Evolutionary conservation across 805 yeast species (phyloP).

Genomic region (Candida germanica): DNA sequence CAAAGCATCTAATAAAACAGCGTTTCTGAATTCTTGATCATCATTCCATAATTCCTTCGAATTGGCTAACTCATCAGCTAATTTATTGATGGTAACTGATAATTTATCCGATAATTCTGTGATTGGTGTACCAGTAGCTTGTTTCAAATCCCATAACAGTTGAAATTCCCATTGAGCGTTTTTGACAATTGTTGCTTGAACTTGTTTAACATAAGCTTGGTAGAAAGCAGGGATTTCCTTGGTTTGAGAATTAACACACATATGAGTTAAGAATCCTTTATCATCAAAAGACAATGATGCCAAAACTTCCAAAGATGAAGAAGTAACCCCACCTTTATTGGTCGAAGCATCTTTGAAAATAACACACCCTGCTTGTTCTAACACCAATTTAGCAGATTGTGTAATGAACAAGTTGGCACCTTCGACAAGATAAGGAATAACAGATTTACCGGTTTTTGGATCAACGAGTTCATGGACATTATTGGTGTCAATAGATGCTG

Average conservation of each 20-base stretch:
- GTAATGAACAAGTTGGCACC: conserved; percentile 97
- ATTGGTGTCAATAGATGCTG: conserved; percentile 87
- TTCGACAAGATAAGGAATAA: conserved; percentile 87
- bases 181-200: conserved; percentile 66
- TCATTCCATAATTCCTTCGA: conserved; percentile 82
- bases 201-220: conserved; percentile 77
- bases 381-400: conserved; percentile 83
- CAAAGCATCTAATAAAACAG: conserved; percentile 70
- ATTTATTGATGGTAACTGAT: conserved; percentile 77
- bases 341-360: conserved; percentile 95
- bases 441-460: conserved; percentile 68
- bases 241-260: conserved; percentile 65
- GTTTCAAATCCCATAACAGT: conserved; percentile 76
- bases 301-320: conserved; percentile 90
- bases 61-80: conserved; percentile 80
- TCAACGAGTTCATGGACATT: conserved; percentile 74
- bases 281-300: conserved; percentile 93
- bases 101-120: conserved; percentile 77
- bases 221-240: conserved; percentile 68
- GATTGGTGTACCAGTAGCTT: conserved; percentile 59
- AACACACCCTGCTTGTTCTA: conserved; percentile 84
- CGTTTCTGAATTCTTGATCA: conserved; percentile 72
- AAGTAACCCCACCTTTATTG: conserved; percentile 98
- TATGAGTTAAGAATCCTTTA: conserved; percentile 69
- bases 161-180: conserved; percentile 87